phyloP scores from a whole-genome alignment of 2,329 filamentous ascomycete genomes.

The Paecilomyces formosus region DNA sequence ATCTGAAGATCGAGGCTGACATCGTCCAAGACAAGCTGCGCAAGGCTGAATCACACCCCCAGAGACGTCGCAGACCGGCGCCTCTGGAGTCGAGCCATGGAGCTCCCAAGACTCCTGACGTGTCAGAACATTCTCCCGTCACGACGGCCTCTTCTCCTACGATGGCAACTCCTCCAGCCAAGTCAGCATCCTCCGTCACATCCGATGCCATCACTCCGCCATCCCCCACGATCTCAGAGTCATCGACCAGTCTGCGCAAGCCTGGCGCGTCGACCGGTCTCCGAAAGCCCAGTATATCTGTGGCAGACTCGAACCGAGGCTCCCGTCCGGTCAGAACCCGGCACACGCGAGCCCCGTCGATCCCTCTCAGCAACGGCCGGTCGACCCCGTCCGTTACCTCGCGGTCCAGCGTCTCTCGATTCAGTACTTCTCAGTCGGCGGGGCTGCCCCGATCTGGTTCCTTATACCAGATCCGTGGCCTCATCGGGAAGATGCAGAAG shows the following conservation, averaged over 20 bases:
- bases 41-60: slow-evolving; percentile 51
- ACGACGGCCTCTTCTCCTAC: slow-evolving; percentile 87
- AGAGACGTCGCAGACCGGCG: slow-evolving; percentile 45
- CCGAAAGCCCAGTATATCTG: slow-evolving; percentile 32
- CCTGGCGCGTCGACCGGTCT: slow-evolving; percentile 43
- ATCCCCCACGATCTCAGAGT: slow-evolving; percentile 88
- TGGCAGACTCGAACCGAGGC: slow-evolving; percentile 43
- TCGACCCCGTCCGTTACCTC: slow-evolving; percentile 38
- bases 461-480: slow-evolving; percentile 81
- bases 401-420: slow-evolving; percentile 26
- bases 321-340: slow-evolving; percentile 45
- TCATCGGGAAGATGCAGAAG: slow-evolving; percentile 95
- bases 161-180: slow-evolving; percentile 75
- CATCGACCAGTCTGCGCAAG: slow-evolving; percentile 56
- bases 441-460: slow-evolving; percentile 58
- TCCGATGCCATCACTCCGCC: slow-evolving; percentile 74
- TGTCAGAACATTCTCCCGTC: slow-evolving; percentile 68
- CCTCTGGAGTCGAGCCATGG: slow-evolving; percentile 42
- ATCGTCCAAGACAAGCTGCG: slow-evolving; percentile 91
- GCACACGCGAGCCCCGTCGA: slow-evolving; percentile 53
- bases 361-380: slow-evolving; percentile 43
- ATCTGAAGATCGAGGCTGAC: slow-evolving; percentile 90
- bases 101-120: slow-evolving; percentile 55
- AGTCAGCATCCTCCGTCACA: slow-evolving; percentile 53
- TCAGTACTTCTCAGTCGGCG: slow-evolving; percentile 12